Conservation (phyloP, 2,329 filamentous ascomycete species). For the Nannizziopsis arthrosporioides region DNA sequence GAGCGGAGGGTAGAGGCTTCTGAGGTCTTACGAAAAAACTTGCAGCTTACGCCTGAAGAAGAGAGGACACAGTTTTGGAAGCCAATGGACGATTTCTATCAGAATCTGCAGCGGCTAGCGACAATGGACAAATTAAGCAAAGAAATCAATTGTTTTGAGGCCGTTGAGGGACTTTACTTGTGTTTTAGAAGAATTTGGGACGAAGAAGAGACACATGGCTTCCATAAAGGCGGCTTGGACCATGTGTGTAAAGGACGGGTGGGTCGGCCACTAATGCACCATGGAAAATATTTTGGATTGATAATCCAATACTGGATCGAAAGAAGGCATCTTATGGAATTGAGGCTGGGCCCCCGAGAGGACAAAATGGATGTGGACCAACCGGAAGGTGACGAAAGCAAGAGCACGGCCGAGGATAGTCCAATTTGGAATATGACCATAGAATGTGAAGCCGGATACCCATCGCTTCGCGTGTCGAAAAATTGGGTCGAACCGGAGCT, state of each 20-base stretch:
- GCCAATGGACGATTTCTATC: constrained; percentile 29
- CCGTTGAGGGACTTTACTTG: constrained; percentile 34
- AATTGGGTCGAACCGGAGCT: constrained; percentile 32
- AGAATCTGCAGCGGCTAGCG: constrained; percentile 35
- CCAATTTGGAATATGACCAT: constrained; percentile 29
- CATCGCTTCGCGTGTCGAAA: constrained; percentile 34
- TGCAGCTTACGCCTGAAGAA: constrained; percentile 26
- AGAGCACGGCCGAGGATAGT: constrained; percentile 17
- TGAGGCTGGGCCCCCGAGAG: constrained; percentile 19
- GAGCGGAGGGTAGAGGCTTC: constrained; percentile 34
- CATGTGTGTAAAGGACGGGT: constrained; percentile 33
- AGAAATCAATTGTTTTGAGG: constrained; percentile 37
- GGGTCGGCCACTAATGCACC: constrained; percentile 34
- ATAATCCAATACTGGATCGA: constrained; percentile 35
- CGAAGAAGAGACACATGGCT: constrained; percentile 28
- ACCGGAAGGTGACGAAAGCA: constrained; percentile 11
- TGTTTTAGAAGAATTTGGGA: constrained; percentile 35
- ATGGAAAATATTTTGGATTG: constrained; percentile 30
- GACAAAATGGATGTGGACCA: constrained; percentile 28
- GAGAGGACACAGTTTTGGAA: constrained; percentile 27
- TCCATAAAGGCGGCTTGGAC: constrained; percentile 24
- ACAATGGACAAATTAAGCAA: constrained; percentile 35
- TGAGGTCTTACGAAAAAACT: constrained; percentile 31
- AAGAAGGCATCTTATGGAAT: constrained; percentile 26
- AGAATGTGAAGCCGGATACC: constrained; percentile 37